Base-by-base conservation (phyloP, 176 grass and related monocot species). In the Triticum dicoccoides region DNA sequence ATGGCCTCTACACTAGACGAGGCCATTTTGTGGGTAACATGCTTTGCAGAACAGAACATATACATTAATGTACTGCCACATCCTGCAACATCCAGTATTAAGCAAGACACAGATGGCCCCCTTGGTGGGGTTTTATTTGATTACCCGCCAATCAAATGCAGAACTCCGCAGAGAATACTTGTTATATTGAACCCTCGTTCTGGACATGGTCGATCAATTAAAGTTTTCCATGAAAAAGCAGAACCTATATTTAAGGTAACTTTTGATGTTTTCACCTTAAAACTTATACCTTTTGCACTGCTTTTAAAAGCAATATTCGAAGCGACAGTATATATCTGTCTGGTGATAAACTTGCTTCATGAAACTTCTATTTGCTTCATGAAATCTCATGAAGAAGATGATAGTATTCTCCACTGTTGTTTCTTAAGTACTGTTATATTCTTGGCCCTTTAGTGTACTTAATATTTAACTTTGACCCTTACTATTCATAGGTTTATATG, bases 201-300 rank as follows among this genome's bases (percentile, higher is more conserved):
- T 83, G 97, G 97, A 44, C 97, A 96, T 83, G 97, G 94, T 47
- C 88, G 97, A 84, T 96, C 93, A 67, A 93, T 89, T 86, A 99
- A 96, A 89, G 90, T 96, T 80, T 96, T 96, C 76, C 90, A 99
- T 88, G 91, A 89, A 27, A 96, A 99, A 85, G 90, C 95, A 35
- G 97, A 99, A 83, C 97, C 94, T 86, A 94, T 99, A 89, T 94
- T 99, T 82, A 99, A 96, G 93, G 97, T 99, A 89, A 9, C 67
- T 89, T 67, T 52, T 77, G 25, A 82, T 65, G 52, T 44, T 79
- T 70, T 34, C 32, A 69, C 73, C 8, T 68, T 68, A 30, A 69
- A 75, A 63, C 9, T 68, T n/a, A 10, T 70, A 58, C 32, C 38
- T 70, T 69, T 6, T 61, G 45, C 9, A 27, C 23, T 42, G 27